phyloP scores from a whole-genome alignment of 2,329 filamentous ascomycete species.

The Epicoccum nigrum region DNA sequence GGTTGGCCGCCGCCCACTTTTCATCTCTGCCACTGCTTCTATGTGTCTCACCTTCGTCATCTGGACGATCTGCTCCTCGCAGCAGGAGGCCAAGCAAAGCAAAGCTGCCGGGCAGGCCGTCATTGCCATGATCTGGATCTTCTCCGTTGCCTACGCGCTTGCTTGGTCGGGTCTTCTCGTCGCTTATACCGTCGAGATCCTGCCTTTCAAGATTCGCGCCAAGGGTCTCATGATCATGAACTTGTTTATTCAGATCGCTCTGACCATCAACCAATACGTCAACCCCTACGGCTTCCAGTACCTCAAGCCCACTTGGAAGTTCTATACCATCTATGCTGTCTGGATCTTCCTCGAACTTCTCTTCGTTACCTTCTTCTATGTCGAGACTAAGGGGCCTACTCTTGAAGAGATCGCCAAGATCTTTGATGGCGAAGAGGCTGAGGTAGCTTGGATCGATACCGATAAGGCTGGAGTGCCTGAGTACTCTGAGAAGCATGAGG shows the following conservation, averaged over 20 bases:
- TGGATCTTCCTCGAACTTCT: conserved; percentile 70
- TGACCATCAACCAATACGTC: conserved; percentile 66
- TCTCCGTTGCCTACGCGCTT: conserved; percentile 60
- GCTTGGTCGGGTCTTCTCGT: conserved; percentile 65
- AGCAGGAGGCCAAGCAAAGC: conserved; percentile 56
- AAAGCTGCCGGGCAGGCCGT: conserved; percentile 53
- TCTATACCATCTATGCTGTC: conserved; percentile 68
- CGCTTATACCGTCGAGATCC: conserved; percentile 59
- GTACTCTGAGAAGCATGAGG: conserved; percentile 33
- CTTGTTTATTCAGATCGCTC: conserved; percentile 65
- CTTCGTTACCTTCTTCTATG: conserved; percentile 13
- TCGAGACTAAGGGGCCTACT: conserved; percentile 61
- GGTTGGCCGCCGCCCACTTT: conserved; percentile 59
- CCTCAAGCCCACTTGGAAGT: conserved; percentile 65
- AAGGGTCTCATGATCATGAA: conserved; percentile 64
- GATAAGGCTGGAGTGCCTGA: conserved; percentile 27
- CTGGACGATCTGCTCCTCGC: conserved; percentile 52
- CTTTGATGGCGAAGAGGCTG: conserved; percentile 67
- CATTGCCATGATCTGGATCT: conserved; percentile 59
- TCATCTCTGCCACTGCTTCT: conserved; percentile 52
- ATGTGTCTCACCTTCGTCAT: conserved; percentile 45
- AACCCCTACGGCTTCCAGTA: conserved; percentile 69
- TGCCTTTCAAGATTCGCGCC: conserved; percentile 57
- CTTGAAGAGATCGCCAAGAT: conserved; percentile 71
- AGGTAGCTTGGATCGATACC: conserved; percentile 26